A percentile compares a stretch with the other conserved stretches of the same genome.
Conservation (phyloP, 1,284 basidiomycete genomes). For the Moesziomyces globuligerus region DNA sequence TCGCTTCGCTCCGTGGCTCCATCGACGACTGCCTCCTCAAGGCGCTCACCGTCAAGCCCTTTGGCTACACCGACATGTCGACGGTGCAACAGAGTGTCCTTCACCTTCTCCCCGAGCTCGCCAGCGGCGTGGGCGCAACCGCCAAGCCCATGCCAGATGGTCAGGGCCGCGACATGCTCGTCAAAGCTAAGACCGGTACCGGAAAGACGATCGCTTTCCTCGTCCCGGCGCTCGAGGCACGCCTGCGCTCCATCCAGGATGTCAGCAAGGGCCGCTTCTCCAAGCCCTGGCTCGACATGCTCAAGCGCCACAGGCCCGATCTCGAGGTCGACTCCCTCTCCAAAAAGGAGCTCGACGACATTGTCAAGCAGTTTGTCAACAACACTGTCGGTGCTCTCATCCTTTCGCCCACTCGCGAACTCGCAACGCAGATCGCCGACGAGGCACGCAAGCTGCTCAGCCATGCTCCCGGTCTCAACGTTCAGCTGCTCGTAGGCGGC, state of each 20-base stretch:
- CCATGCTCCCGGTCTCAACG: slow-evolving; percentile 71
- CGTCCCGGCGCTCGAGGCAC: slow-evolving; percentile 64
- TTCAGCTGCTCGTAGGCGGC: slow-evolving; percentile 85
- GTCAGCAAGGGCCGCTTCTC: slow-evolving; percentile 40
- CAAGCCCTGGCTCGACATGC: slow-evolving; percentile 42
- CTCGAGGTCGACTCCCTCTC: slow-evolving; percentile 47
- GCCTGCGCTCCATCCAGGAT: slow-evolving; percentile 60
- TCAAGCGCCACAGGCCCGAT: slow-evolving; percentile 62
- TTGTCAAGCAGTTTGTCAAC: slow-evolving; percentile 49
- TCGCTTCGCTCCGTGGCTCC: slow-evolving; percentile 52
- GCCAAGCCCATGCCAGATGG: slow-evolving; percentile 42
- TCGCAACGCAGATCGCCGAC: slow-evolving; percentile 90
- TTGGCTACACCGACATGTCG: slow-evolving; percentile 81
- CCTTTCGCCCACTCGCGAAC: slow-evolving; percentile 91
- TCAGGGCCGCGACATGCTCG: slow-evolving; percentile 66
- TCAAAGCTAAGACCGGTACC: slow-evolving; percentile 67
- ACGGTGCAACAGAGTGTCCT: slow-evolving; percentile 85
- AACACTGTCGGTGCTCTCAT: slow-evolving; percentile 78
- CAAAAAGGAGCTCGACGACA: slow-evolving; percentile 33
- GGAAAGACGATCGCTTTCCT: slow-evolving; percentile 67
- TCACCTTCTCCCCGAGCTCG: slow-evolving; percentile 71
- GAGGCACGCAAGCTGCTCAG: slow-evolving; percentile 79
- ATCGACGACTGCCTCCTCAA: slow-evolving; percentile 49
- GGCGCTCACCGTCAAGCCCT: slow-evolving; percentile 72
- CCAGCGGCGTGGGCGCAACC: slow-evolving; percentile 22